These are phyloP conservation scores for Ploettnerulaceae sp. DNA, from an alignment of 2,329 filamentous ascomycete genomes.

Conservation along the genomic window DNA sequence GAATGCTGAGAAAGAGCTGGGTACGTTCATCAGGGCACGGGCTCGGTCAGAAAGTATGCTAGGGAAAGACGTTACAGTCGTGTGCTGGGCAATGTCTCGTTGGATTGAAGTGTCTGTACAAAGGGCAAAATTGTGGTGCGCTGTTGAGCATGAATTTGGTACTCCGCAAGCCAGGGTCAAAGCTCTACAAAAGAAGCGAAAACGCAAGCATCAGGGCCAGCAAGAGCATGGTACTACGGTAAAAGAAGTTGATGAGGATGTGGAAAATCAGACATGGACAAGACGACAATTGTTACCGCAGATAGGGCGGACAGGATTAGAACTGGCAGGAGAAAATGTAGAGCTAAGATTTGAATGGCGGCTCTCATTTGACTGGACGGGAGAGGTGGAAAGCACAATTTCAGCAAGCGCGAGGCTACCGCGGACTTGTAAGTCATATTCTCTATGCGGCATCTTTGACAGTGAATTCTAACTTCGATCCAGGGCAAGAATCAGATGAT, in stretches of 20 bases:
- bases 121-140: constrained; percentile 59
- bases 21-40: constrained; percentile 40
- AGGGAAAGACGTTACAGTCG: constrained; percentile 52
- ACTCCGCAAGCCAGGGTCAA: constrained; percentile 32
- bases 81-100: constrained; percentile 64
- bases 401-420: constrained; percentile 52
- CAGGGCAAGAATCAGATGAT: constrained; percentile 55
- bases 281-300: constrained; percentile 48
- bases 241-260: constrained; percentile 29
- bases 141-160: constrained; percentile 45
- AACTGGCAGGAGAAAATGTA: constrained; percentile 33
- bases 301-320: constrained; percentile 45
- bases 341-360: constrained; percentile 52
- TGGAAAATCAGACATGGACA: constrained; percentile 28
- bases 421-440: constrained; percentile 53
- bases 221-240: constrained; percentile 24
- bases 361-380: constrained; percentile 67
- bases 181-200: constrained; percentile 16
- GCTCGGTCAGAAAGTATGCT: constrained; percentile 41
- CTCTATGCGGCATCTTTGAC: not conserved
- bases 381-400: constrained; percentile 59
- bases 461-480: constrained; percentile 41
- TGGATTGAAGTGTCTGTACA: constrained; percentile 59
- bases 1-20: constrained; percentile 54
- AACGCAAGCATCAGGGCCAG: constrained; percentile 21